Conservation (phyloP, 306 rosid species). For the Potentilla sterilis region DNA sequence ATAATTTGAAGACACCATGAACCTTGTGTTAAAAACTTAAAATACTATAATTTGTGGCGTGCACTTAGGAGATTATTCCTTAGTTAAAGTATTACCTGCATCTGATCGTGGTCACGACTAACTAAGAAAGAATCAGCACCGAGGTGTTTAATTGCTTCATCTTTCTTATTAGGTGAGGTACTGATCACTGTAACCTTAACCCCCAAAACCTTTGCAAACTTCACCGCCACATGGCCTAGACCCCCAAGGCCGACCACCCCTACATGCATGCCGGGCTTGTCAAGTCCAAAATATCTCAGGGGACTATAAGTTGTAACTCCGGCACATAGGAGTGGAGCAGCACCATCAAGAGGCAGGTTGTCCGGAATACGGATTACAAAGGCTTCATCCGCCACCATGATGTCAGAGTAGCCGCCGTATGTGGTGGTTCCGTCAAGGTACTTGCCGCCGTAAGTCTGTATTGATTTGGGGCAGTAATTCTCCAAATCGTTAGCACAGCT, state of each 20-base stretch:
- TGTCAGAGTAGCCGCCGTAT: slow-evolving; percentile 37
- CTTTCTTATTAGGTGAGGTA: slow-evolving; percentile 31
- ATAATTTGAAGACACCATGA: background rate
- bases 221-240: slow-evolving; percentile 43
- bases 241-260: slow-evolving; percentile 56
- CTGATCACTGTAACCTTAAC: slow-evolving; percentile 38
- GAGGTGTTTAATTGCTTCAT: slow-evolving; percentile 31
- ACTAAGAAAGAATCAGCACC: slow-evolving; percentile 36
- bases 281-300: slow-evolving; percentile 29
- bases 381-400: slow-evolving; percentile 35
- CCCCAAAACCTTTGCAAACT: slow-evolving; percentile 44
- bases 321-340: slow-evolving; percentile 45
- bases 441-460: slow-evolving; percentile 15
- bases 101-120: slow-evolving; percentile 31
- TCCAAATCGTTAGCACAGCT: slow-evolving; percentile 23
- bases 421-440: slow-evolving; percentile 27
- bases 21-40: no score
- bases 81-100: slow-evolving; percentile 20
- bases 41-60: no score
- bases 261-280: slow-evolving; percentile 27
- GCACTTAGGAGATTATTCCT: background rate
- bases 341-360: slow-evolving; percentile 31
- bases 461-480: slow-evolving; percentile 11
- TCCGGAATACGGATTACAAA: slow-evolving; percentile 32
- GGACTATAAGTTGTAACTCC: slow-evolving; percentile 49